Evolutionary conservation across 225 moss, liverwort and hornwort genomes (phyloP).

Genomic region (Climacium dendroides): DNA sequence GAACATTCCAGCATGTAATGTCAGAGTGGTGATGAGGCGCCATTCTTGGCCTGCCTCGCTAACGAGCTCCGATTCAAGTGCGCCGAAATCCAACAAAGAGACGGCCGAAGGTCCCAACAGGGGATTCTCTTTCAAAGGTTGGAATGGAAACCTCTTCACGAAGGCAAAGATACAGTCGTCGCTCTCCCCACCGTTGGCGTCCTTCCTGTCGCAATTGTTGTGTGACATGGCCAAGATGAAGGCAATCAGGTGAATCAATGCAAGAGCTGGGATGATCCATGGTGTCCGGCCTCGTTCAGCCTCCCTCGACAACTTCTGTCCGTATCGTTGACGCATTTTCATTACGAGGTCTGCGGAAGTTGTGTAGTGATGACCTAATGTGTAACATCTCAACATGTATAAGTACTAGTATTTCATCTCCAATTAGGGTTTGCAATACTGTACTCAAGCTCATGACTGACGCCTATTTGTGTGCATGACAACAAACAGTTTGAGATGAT

Average conservation of each 20-base stretch:
- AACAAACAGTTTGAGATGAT: background rate
- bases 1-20: slow-evolving; percentile 76
- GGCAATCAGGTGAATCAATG: slow-evolving; percentile 39
- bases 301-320: background rate
- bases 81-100: slow-evolving; percentile 54
- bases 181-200: background rate
- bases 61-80: slow-evolving; percentile 57
- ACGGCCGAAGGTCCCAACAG: slow-evolving; percentile 56
- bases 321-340: slow-evolving; percentile 8
- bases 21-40: slow-evolving; percentile 59
- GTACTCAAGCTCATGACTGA: background rate
- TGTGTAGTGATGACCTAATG: slow-evolving; percentile 1
- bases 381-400: background rate
- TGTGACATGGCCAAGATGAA: slow-evolving; percentile 67
- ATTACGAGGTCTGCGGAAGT: background rate
- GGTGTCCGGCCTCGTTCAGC: slow-evolving; percentile 11
- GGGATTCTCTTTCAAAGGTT: slow-evolving; percentile 69
- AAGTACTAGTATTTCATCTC: background rate
- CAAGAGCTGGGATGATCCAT: slow-evolving; percentile 54
- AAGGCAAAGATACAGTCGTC: slow-evolving; percentile 36
- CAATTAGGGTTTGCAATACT: background rate
- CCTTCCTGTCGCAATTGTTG: slow-evolving; percentile 45
- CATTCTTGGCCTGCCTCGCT: slow-evolving; percentile 49
- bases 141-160: slow-evolving; percentile 57
- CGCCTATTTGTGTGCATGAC: background rate